A percentile compares a stretch with the other conserved stretches of the same genome.
These are phyloP conservation scores for Ostreobium quekettii DNA, from an alignment of 139 green algal species.

Conservation along the genomic window DNA sequence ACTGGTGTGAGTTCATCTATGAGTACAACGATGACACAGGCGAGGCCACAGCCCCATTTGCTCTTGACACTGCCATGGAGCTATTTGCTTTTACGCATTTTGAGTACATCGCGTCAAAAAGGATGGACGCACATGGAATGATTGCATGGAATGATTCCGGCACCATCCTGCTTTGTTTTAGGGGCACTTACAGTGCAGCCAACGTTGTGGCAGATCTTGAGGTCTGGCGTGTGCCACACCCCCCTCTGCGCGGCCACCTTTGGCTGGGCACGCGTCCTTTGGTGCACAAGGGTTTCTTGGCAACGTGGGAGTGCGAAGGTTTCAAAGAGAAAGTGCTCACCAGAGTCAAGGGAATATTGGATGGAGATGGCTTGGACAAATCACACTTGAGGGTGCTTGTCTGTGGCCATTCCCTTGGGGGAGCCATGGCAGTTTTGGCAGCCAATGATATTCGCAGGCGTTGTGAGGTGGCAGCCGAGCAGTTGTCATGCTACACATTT, in stretches of 20 bases:
- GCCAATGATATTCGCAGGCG: background rate
- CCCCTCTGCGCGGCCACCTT: background rate
- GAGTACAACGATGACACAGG: background rate
- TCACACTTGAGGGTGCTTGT: conserved; percentile 2
- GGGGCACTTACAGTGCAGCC: background rate
- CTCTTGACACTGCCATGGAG: background rate
- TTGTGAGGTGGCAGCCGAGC: background rate
- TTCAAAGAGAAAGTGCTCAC: background rate
- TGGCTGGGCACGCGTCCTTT: background rate
- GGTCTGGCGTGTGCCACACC: background rate
- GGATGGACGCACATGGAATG: background rate
- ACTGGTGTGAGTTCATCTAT: conserved; percentile 3
- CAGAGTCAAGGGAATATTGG: background rate
- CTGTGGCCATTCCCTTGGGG: conserved; percentile 12
- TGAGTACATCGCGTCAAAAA: background rate
- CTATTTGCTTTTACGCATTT: background rate
- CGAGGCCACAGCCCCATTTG: too few species aligned
- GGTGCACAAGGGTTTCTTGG: background rate
- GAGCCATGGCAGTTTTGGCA: conserved; percentile 11
- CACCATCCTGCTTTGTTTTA: background rate
- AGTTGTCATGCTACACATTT: conserved; percentile 39
- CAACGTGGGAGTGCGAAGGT: background rate
- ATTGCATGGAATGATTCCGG: background rate
- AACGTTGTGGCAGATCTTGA: background rate
- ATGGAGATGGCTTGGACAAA: too few species aligned